Evolutionary conservation across 495 filamentous ascomycete genomes (phyloP).

Genomic region (Penicillium taxi): DNA sequence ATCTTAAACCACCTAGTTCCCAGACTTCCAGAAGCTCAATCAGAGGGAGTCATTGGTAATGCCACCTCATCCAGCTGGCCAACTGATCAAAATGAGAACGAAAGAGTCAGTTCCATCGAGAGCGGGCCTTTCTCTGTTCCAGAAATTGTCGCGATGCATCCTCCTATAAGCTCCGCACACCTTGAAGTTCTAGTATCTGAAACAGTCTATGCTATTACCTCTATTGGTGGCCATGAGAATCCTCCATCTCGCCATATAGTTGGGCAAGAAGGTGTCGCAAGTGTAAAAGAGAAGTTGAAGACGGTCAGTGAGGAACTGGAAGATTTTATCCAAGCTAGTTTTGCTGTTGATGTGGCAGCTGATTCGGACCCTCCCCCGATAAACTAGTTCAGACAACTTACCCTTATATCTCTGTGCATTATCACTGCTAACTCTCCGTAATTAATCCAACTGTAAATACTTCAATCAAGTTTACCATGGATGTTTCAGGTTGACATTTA

Average conservation of each 20-base stretch:
- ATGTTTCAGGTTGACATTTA: too few relatives aligned
- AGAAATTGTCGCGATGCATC: constrained; percentile 62
- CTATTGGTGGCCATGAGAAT: constrained; percentile 92
- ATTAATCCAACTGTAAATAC: too few relatives aligned
- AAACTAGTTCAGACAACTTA: too few relatives aligned
- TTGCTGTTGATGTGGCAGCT: constrained; percentile 66
- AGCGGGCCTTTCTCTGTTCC: constrained; percentile 36
- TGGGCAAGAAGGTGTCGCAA: constrained; percentile 78
- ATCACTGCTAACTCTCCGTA: too few relatives aligned
- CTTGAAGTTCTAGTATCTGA: constrained; percentile 69
- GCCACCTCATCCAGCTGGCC: constrained; percentile 10
- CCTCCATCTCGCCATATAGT: constrained; percentile 92
- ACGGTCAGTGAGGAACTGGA: constrained; percentile 93
- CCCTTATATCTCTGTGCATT: too few relatives aligned
- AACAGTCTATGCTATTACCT: constrained; percentile 83
- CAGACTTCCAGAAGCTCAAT: constrained; percentile 33
- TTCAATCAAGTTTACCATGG: too few relatives aligned
- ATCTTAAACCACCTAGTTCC: constrained; percentile 69
- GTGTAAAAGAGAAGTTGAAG: constrained; percentile 93
- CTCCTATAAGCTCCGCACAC: constrained; percentile 53
- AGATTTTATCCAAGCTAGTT: constrained; percentile 86
- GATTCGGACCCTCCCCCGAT: constrained; percentile 25
- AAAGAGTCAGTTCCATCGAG: constrained; percentile 28
- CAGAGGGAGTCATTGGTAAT: constrained; percentile 6
- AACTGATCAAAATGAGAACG: constrained; percentile 17